These are phyloP conservation scores for Biscutella laevigata DNA, from an alignment of 441 rosid genomes.

Conservation along the genomic window DNA sequence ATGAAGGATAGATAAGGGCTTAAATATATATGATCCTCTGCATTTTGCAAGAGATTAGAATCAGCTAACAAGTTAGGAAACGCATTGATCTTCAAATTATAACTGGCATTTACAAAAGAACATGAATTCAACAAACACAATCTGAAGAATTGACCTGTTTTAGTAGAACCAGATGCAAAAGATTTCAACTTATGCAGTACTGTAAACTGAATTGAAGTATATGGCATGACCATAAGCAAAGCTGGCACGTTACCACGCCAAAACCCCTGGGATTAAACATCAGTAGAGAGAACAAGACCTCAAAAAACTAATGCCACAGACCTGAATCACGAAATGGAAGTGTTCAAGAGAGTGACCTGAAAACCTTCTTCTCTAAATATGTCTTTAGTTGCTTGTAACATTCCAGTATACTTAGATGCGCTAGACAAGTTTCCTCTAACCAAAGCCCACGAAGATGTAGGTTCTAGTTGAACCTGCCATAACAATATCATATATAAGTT, in stretches of 20 bases:
- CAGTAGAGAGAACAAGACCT: background rate
- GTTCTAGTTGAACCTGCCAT: conserved; percentile 92
- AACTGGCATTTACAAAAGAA: background rate
- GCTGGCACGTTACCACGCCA: conserved; percentile 99
- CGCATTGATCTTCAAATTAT: background rate
- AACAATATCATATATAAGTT: background rate
- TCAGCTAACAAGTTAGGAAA: background rate
- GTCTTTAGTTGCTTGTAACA: conserved; percentile 79
- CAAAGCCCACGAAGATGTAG: conserved; percentile 70
- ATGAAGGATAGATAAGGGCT: conserved; percentile 78
- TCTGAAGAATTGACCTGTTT: conserved; percentile 40
- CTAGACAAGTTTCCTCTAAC: conserved; percentile 33
- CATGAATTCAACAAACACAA: background rate
- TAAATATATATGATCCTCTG: conserved; percentile 80
- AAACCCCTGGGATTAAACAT: conserved; percentile 56
- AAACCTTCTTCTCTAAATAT: conserved; percentile 89
- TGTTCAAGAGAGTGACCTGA: conserved; percentile 39
- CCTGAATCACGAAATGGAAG: background rate
- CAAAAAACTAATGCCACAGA: background rate
- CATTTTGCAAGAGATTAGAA: conserved; percentile 19
- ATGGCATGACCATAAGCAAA: conserved; percentile 94
- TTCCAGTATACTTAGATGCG: conserved; percentile 78
- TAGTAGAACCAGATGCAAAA: conserved; percentile 80
- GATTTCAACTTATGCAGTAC: conserved; percentile 77
- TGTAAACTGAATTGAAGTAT: conserved; percentile 80